Percentiles rank a stretch among this genome's conserved stretches.
phyloP scores from a whole-genome alignment of 345 rosid genomes.

The Hypericum androsaemum region DNA sequence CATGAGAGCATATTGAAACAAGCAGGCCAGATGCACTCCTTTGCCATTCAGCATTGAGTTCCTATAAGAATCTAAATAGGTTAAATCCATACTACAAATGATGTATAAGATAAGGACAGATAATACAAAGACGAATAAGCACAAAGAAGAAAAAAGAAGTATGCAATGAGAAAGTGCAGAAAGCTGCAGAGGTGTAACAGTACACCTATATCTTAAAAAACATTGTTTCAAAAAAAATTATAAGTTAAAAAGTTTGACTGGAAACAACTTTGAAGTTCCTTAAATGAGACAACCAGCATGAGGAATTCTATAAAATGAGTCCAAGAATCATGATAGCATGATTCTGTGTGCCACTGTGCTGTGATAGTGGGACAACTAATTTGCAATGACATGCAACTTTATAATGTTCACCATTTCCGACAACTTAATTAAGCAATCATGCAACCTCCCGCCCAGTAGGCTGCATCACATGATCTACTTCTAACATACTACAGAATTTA shows the following conservation, averaged over 20 bases:
- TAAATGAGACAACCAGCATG: too few relatives aligned
- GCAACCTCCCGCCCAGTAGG: too few relatives aligned
- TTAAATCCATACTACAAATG: not conserved
- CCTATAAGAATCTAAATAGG: conserved; percentile 30
- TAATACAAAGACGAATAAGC: not conserved
- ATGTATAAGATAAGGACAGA: conserved; percentile 1
- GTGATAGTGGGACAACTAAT: too few relatives aligned
- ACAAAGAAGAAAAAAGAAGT: conserved; percentile 1
- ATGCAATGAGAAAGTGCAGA: conserved; percentile 4
- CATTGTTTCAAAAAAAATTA: not conserved
- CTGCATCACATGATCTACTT: not conserved
- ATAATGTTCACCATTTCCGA: too few relatives aligned
- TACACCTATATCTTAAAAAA: not conserved
- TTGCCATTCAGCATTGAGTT: conserved; percentile 87
- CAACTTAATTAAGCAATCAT: too few relatives aligned
- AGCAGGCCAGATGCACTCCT: conserved; percentile 78
- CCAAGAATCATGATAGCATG: too few relatives aligned
- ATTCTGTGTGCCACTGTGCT: too few relatives aligned
- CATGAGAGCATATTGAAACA: conserved; percentile 79
- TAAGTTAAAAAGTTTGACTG: too few relatives aligned
- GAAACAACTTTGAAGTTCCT: too few relatives aligned
- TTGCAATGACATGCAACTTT: too few relatives aligned
- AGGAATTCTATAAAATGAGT: too few relatives aligned
- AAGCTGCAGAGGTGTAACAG: not conserved
- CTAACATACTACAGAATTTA: not conserved